A percentile compares a stretch with the other conserved stretches of the same genome.
phyloP scores from a whole-genome alignment of 1,284 basidiomycete species.

The Nidula niveotomentosa region DNA sequence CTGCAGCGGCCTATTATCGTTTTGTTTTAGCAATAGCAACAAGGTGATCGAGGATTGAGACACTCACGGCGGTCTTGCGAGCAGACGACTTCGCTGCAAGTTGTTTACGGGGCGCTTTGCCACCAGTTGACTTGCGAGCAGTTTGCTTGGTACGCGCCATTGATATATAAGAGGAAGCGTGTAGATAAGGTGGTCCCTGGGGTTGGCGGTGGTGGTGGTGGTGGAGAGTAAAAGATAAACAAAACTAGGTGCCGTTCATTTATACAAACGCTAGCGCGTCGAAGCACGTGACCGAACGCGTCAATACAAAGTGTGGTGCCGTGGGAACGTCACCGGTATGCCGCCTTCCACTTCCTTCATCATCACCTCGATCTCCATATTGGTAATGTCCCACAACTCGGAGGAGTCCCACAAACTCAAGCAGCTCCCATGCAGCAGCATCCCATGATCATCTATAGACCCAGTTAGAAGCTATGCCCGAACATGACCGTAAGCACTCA shows the following conservation, averaged over 20 bases:
- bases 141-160: conserved; percentile 1
- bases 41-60: background rate
- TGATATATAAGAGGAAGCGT: background rate
- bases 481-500: no score
- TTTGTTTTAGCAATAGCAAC: background rate
- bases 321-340: no score
- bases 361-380: no score
- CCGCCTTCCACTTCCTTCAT: no score
- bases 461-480: no score
- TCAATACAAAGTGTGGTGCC: no score
- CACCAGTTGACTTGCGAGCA: background rate
- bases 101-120: background rate
- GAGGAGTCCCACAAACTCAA: no score
- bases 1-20: background rate
- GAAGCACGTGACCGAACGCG: no score
- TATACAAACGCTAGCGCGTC: background rate
- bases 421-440: no score
- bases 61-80: background rate
- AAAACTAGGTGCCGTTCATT: background rate
- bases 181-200: background rate
- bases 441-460: no score
- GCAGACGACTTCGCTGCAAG: background rate
- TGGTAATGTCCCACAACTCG: no score
- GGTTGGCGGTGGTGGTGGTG: background rate
- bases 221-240: background rate